Percentiles rank a stretch among this genome's conserved stretches.
These are phyloP conservation scores for Vaccinium myrtillus DNA, from an alignment of 148 eudicot genomes.

Conservation along the genomic window DNA sequence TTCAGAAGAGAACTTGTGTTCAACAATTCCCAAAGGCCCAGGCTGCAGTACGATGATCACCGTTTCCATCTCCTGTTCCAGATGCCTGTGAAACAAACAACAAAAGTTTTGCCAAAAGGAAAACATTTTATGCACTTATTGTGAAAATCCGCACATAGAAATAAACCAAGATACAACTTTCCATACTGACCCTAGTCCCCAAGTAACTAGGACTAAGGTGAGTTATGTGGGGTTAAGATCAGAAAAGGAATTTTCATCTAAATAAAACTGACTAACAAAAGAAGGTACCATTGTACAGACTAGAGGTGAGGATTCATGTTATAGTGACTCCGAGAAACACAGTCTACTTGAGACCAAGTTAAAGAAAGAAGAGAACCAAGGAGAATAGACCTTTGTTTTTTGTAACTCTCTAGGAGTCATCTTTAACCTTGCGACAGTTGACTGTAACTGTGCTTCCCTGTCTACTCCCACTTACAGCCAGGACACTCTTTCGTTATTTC, in stretches of 20 bases:
- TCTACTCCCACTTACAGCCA: too few species aligned
- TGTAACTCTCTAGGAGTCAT: too few species aligned
- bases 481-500: too few species aligned
- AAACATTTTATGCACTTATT: not conserved
- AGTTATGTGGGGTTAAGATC: not conserved
- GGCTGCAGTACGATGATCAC: conserved; percentile 84
- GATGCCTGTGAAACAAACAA: conserved; percentile 50
- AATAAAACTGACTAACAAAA: not conserved
- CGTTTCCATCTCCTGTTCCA: conserved; percentile 88
- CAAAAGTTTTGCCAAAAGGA: not conserved
- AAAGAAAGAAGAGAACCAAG: not conserved
- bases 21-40: conserved; percentile 84
- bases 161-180: not conserved
- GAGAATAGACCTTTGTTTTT: not conserved
- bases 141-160: not conserved
- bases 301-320: not conserved
- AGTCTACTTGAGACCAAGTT: not conserved
- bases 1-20: conserved; percentile 78
- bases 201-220: too few species aligned
- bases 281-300: not conserved
- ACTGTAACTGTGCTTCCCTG: too few species aligned
- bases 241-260: not conserved
- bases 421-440: too few species aligned
- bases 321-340: not conserved
- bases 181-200: not conserved